Evolutionary conservation across 257 asterid species (phyloP).

Genomic region (Gentiana straminea): DNA sequence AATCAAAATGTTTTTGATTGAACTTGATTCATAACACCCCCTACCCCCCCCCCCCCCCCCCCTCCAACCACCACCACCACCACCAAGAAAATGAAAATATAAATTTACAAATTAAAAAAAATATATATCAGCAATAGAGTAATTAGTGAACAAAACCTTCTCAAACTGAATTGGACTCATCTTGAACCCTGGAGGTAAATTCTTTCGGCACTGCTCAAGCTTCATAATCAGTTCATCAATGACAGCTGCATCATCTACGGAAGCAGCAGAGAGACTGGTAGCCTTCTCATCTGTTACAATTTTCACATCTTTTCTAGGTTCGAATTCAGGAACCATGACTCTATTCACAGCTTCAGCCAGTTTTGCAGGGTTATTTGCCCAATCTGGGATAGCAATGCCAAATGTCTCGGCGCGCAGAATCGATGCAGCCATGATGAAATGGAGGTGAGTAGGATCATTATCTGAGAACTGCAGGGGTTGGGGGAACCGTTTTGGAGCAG

Average conservation of each 20-base stretch:
- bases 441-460: slow-evolving; percentile 76
- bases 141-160: slow-evolving; percentile 36
- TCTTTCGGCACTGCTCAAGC: slow-evolving; percentile 52
- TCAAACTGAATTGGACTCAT: slow-evolving; percentile 92
- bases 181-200: slow-evolving; percentile 46
- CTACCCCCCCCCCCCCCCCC: no score
- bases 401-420: slow-evolving; percentile 74
- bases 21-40: no score
- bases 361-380: slow-evolving; percentile 68
- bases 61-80: no score
- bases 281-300: slow-evolving; percentile 89
- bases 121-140: no score
- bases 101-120: no score
- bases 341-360: slow-evolving; percentile 58
- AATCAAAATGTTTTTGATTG: no score
- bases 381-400: slow-evolving; percentile 71
- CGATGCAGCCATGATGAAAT: slow-evolving; percentile 69
- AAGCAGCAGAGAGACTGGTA: slow-evolving; percentile 64
- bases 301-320: slow-evolving; percentile 58
- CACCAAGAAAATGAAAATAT: no score
- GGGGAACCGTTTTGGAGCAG: slow-evolving; percentile 91
- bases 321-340: slow-evolving; percentile 56
- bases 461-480: slow-evolving; percentile 57
- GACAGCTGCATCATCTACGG: slow-evolving; percentile 70
- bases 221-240: slow-evolving; percentile 53